Conservation (phyloP, 129 eudicot species). For the Flaveria sonorensis region DNA sequence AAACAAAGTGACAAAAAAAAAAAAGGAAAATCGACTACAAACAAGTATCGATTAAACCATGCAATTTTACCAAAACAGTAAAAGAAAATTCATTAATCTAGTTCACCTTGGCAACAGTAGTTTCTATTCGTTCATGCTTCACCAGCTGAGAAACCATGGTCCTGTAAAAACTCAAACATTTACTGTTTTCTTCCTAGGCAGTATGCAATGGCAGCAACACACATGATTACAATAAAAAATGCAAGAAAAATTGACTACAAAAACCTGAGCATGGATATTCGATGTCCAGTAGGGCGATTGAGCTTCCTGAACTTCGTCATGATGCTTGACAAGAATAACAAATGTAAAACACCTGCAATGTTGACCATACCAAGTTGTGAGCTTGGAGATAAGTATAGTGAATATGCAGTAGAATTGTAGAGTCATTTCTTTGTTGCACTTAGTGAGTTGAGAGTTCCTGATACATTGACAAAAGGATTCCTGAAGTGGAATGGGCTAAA, state of each 20-base stretch:
- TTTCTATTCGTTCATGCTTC: conserved; percentile 93
- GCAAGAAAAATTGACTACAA: background rate
- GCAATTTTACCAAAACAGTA: background rate
- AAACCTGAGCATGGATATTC: conserved; percentile 88
- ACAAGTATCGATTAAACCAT: background rate
- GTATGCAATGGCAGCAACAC: background rate
- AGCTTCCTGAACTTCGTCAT: conserved; percentile 95
- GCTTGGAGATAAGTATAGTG: background rate
- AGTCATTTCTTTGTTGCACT: background rate
- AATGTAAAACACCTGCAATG: conserved; percentile 21
- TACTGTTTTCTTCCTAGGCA: background rate
- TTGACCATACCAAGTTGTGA: too few relatives aligned
- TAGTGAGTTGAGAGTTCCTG: background rate
- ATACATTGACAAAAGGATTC: background rate
- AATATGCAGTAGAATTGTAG: background rate
- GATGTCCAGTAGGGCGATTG: conserved; percentile 82
- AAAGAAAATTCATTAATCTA: background rate
- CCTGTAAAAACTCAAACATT: conserved; percentile 34
- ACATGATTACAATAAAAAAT: background rate
- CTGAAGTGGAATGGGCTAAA: background rate
- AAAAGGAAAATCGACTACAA: background rate
- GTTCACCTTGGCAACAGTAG: conserved; percentile 89
- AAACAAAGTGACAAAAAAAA: background rate
- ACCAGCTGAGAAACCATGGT: conserved; percentile 97
- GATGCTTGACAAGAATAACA: conserved; percentile 9